Conservation (phyloP, 2,329 filamentous ascomycete species). For the Fusarium algeriense region DNA sequence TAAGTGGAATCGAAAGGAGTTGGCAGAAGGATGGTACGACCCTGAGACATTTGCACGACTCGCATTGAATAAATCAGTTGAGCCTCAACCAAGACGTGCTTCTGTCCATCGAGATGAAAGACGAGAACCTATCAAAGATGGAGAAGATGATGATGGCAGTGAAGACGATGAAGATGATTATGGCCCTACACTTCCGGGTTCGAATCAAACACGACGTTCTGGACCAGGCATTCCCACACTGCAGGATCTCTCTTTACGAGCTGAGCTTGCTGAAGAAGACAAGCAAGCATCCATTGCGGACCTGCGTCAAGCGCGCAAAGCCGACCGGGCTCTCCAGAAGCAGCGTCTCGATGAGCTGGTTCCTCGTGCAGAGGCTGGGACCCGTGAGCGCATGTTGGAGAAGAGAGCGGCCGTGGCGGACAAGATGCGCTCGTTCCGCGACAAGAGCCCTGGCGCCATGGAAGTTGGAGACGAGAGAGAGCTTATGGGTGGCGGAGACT, state of each 20-base stretch:
- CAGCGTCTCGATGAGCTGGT: constrained; percentile 83
- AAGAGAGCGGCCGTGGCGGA: constrained; percentile 81
- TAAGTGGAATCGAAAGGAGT: constrained; percentile 91
- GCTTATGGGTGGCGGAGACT: constrained; percentile 79
- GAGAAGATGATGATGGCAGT: constrained; percentile 14
- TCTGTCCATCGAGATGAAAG: constrained; percentile 29
- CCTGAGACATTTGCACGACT: constrained; percentile 71
- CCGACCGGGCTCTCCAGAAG: constrained; percentile 75
- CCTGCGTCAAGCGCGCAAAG: constrained; percentile 71
- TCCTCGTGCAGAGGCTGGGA: constrained; percentile 85
- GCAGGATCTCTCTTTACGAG: constrained; percentile 77
- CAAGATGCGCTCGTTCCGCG: constrained; percentile 78
- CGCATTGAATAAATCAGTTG: constrained; percentile 45
- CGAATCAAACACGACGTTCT: constrained; percentile 44
- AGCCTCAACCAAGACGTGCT: constrained; percentile 3
- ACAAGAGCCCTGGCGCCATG: constrained; percentile 70
- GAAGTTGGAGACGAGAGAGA: constrained; percentile 74
- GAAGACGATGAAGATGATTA: constrained; percentile 69
- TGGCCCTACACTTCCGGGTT: constrained; percentile 54
- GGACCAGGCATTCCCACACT: constrained; percentile 76
- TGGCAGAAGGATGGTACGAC: constrained; percentile 95
- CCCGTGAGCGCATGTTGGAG: constrained; percentile 85
- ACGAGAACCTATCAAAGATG: constrained; percentile 65
- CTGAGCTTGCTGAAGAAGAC: constrained; percentile 64
- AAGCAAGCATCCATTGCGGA: constrained; percentile 64